Evolutionary conservation across 169 alveolate genomes (phyloP), one percentile per base, ranked within the genome.

Genomic region (Plasmodium sp.): DNA sequence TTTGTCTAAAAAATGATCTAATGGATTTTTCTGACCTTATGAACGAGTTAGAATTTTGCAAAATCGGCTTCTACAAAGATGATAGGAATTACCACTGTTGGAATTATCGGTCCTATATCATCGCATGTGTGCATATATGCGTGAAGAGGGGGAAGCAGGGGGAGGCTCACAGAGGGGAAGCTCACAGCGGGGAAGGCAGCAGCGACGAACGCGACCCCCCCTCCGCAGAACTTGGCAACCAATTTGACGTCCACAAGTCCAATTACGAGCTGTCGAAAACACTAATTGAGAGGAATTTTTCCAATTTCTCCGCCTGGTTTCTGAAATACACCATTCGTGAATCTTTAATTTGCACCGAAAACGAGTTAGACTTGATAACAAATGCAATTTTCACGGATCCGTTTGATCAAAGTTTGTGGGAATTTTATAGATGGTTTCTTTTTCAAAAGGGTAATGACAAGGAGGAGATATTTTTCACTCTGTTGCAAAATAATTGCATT

Each of bases 251-350:
- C n/a, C 75, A 88, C 43, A 22, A 41, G 45, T 12, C 41, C n/a
- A 88, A 88, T 88, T 88, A 81, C 51, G 88, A 88, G 36, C 72
- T 88, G 45, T 88, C 94, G 9, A 88, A 88, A 62, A 16, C 45
- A 22, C 45, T 88, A 14, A 88, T 88, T 79, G 94, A 88, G 62
- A 39, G 51, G 1, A 88, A 88, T 80, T 88, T 88, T 88, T 88
- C 94, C n/a, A 88, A 88, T 88, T 88, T 88, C 56, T 88, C 94
- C 34, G 94, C 94, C 27, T 88, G 94, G 94, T 80, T 77, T 79
- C 82, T 88, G 74, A 88, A 88, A 74, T 88, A 88, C 51, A 79
- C 94, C 16, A 43, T 88, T 39, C 72, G 73, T 79, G 88, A 88
- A 31, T 79, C 88, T 16, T 48, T 88, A 79, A 79, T 88, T 10